Evolutionary conservation across 2,329 filamentous ascomycete genomes (phyloP), one percentile per base, ranked within the genome.

Genomic region (Sporothrix luriei): DNA sequence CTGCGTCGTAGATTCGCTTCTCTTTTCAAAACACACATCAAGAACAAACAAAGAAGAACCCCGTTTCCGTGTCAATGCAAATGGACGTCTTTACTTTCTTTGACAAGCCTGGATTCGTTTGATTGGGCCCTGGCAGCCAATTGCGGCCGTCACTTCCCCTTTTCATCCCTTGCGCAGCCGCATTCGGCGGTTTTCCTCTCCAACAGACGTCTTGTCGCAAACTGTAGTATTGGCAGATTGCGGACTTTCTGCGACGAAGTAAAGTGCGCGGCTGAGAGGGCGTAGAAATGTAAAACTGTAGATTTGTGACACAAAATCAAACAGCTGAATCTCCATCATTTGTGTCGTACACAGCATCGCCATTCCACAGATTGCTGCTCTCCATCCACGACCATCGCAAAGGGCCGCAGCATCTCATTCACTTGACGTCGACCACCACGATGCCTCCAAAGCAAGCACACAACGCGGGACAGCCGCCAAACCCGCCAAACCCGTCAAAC

Each of bases 81-180:
- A 59, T 29, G 9, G 19, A 21, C n/a, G n/a, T 40, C 19, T 38
- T 21, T 40, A 43, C 24, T 24, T 24, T 43, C 55, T 61, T 43
- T 61, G 55, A 61, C 11, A n/a, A 6, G 9, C n/a, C 11, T 24
- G 33, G 4, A 61, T 59, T 9, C 21, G 26, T 11, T 48, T 10
- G 9, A 14, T 21, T 55, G 54, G 33, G 6, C n/a, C 33, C 33
- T 10, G 3, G 24, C 13, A 62, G 40, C 59, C 59, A 62, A 26
- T 48, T 48, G 40, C 59, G 59, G 59, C 14, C 59, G 29, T 9
- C 40, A 16, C 5, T 26, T 19, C 21, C 6, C 2, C 40, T n/a
- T 21, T 43, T 26, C 40, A 62, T 62, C 59, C 59, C 59, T 62
- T 46, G 59, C 57, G 21, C 10, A 43, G 55, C 40, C 40, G 59